Percentiles rank a stretch among this genome's conserved stretches.
Conservation (phyloP, 208 protist species). For the Naegleria gruberi region DNA sequence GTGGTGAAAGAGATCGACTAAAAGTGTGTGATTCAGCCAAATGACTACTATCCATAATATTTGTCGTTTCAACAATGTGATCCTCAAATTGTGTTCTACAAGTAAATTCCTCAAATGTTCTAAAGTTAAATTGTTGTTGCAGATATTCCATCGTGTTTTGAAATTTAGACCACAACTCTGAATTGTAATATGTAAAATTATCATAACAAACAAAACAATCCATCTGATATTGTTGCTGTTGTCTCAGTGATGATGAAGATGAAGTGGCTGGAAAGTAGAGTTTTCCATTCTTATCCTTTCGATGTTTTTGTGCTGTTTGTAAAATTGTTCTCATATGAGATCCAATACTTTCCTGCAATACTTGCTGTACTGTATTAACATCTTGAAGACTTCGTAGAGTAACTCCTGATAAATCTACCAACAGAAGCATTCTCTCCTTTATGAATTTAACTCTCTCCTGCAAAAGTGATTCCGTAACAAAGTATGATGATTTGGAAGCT, state of each 20-base stretch:
- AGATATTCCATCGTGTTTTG: not conserved
- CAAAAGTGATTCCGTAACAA: not conserved
- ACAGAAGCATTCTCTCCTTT: not conserved
- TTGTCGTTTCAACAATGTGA: not conserved
- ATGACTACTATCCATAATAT: no score
- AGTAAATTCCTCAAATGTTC: not conserved
- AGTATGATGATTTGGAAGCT: no score
- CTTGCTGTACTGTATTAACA: not conserved
- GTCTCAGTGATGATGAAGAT: not conserved
- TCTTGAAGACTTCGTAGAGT: not conserved
- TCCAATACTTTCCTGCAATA: not conserved
- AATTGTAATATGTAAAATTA: not conserved
- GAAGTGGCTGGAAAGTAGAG: no score
- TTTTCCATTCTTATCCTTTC: not conserved
- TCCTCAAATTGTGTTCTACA: not conserved
- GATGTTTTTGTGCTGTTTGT: not conserved
- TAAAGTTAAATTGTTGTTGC: not conserved
- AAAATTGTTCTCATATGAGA: not conserved
- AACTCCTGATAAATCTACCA: not conserved
- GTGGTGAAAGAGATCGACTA: not conserved
- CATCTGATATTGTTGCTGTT: not conserved
- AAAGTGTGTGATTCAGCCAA: not conserved
- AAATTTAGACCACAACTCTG: not conserved
- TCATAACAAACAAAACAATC: not conserved
- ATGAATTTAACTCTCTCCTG: not conserved